Evolutionary conservation across 164 flowering plant species (phyloP).

Genomic region (Magnolia changhungtana): DNA sequence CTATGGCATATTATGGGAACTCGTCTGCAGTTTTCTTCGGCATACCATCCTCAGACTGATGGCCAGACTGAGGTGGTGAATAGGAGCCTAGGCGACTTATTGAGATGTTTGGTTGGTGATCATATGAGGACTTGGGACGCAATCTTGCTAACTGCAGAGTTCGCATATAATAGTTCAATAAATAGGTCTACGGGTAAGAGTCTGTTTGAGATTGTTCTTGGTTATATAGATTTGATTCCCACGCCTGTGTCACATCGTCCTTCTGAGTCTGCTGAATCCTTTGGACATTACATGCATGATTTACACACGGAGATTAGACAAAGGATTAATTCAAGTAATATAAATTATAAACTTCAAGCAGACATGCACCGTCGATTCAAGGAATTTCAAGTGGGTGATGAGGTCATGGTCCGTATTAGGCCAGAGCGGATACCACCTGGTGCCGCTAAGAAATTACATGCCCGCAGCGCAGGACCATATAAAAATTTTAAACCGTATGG

Average conservation of each 20-base stretch:
- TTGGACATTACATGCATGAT: no score
- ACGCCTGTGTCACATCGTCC: no score
- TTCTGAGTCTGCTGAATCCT: no score
- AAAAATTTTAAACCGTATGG: neutral
- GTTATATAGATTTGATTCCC: no score
- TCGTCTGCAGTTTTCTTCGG: neutral
- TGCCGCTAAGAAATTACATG: neutral
- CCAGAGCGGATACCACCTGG: neutral
- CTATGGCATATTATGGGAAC: neutral
- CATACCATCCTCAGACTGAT: neutral
- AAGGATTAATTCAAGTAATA: neutral
- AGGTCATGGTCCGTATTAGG: neutral
- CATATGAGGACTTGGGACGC: neutral
- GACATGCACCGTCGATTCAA: neutral
- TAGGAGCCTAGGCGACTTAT: neutral
- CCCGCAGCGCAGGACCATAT: neutral
- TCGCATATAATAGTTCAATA: slow-evolving; percentile 1
- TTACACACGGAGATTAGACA: no score
- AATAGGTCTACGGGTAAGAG: neutral
- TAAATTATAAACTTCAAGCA: neutral
- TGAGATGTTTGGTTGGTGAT: neutral
- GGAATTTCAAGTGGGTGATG: neutral
- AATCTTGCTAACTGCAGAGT: neutral
- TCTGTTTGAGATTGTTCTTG: neutral
- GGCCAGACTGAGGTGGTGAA: neutral